Evolutionary conservation across 2,329 filamentous ascomycete species (phyloP).

Genomic region (Bimuria novae-zelandiae): DNA sequence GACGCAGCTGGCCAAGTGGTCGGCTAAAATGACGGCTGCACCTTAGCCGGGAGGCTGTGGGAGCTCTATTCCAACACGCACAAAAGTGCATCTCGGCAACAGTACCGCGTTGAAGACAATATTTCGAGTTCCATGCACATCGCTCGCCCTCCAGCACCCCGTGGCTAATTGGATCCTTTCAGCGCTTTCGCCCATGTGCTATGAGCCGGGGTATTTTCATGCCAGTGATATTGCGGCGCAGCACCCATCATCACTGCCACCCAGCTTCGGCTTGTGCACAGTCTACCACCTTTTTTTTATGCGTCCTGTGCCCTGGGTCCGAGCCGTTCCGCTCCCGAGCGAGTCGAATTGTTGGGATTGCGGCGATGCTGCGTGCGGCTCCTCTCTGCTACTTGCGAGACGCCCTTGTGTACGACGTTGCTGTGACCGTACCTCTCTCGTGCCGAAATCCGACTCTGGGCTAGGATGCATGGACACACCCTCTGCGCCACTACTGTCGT

Average conservation of each 20-base stretch:
- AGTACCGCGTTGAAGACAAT: neutral
- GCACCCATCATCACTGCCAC: neutral
- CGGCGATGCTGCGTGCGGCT: constrained; percentile 5
- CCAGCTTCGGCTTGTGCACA: neutral
- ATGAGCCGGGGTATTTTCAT: neutral
- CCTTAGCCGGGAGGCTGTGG: constrained; percentile 12
- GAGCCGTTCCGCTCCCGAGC: constrained; percentile 21
- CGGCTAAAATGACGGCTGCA: constrained; percentile 12
- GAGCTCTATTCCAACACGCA: neutral
- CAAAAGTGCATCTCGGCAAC: neutral
- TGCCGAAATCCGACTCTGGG: neutral
- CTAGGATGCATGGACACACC: neutral
- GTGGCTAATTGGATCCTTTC: neutral
- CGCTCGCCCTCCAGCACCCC: neutral
- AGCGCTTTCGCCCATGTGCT: neutral
- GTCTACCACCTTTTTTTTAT: constrained; percentile 3
- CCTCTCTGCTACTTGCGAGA: neutral
- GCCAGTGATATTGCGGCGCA: neutral
- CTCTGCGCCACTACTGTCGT: constrained; percentile 5
- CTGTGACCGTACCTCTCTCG: neutral
- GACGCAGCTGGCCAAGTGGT: too few relatives aligned
- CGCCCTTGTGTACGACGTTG: neutral
- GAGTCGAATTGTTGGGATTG: constrained; percentile 6
- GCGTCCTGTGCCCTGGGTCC: constrained; percentile 14
- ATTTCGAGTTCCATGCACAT: neutral